Base-by-base conservation (phyloP, 2,329 filamentous ascomycete genomes). In the Beauveria caledonica region DNA sequence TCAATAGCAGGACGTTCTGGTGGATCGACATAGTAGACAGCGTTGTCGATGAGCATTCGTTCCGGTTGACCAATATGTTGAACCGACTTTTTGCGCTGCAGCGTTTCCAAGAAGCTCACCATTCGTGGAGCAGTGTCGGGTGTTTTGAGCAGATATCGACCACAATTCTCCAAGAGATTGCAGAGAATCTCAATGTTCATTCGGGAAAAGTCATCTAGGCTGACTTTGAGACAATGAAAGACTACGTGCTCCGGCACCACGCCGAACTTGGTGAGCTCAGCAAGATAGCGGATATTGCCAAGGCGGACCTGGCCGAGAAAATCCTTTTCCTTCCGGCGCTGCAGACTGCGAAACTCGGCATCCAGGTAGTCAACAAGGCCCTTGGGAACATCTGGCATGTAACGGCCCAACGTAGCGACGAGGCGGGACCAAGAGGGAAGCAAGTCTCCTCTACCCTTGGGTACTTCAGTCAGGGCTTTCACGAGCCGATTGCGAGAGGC, bases 141-240 rank as follows among this genome's bases (percentile, higher is more conserved):
- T 66, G 94, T 97, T 54, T 93, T 90, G 62, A 99, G 81, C 23
- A 99, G 79, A 73, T 97, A 99, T 19, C 94, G 86, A 48, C 94
- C 94, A 69, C 95, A 99, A 65, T 97, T 97, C 72, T 99, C 94
- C 23, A 99, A 81, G 29, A 99, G 80, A 69, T 95, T 96, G 69
- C 92, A 95, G 64, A 99, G 93, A 67, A 99, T 97, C 73, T 99
- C 95, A 64, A 99, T 97, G 69, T 99, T 99, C 89, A 97, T 97
- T 63, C 93, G 85, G 2, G 94, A 97, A 70, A 99, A 99, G 69
- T 99, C 94, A 68, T 99, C 94, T 29, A 99, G 77, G 66, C 93
- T 95, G 72, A 99, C 93, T 73, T 97, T 99, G 67, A 99, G 85
- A 71, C 94, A 99, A 70, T 99, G 94, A 70, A 99, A 99, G 58